Evolutionary conservation across 176 grass and related monocot genomes (phyloP), one percentile per base, ranked within the genome.

Genomic region (Aegilops umbellulata): DNA sequence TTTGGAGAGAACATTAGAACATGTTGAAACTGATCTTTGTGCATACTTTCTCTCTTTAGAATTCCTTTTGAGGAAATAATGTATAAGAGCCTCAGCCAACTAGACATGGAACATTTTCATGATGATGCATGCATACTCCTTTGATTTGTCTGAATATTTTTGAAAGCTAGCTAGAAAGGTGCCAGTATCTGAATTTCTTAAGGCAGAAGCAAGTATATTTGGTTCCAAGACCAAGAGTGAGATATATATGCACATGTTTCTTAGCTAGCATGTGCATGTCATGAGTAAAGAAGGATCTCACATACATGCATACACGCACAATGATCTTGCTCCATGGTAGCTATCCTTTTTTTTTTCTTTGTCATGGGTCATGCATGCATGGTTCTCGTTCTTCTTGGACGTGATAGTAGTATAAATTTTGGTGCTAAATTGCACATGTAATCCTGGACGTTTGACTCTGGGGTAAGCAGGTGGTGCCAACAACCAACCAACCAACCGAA

Each of bases 381-480:
- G 69, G 69, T 73, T 46, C 4, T 46, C 2, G 36, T 3, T 73
- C n/a, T 14, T 73, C 69, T 44, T 39, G 7, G 39, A 26, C n/a
- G 42, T 42, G 38, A 73, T 44, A 17, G 4, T 49, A 15, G 4
- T 49, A 15, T 42, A 42, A 44, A 25, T 47, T 27, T 7, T 0
- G 19, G 25, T 36, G 26, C 16, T 27, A 19, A 26, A 12, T 65
- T 81, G 79, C 62, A 75, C 15, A 31, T 80, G n/a, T 11, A 74
- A 74, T 25, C 69, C 19, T 41, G 22, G 69, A 71, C 8, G 68
- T 74, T 85, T 77, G 78, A 86, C 83, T 82, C 78, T 69, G 0
- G 44, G 53, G 30, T 30, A 82, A 75, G 26, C 27, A 83, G 65
- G 32, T 77, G 78, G 65, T 31, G 5, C 66, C 89, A 90, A 80